phyloP scores from a whole-genome alignment of 495 filamentous ascomycete genomes.

The Penicillium odoratum region DNA sequence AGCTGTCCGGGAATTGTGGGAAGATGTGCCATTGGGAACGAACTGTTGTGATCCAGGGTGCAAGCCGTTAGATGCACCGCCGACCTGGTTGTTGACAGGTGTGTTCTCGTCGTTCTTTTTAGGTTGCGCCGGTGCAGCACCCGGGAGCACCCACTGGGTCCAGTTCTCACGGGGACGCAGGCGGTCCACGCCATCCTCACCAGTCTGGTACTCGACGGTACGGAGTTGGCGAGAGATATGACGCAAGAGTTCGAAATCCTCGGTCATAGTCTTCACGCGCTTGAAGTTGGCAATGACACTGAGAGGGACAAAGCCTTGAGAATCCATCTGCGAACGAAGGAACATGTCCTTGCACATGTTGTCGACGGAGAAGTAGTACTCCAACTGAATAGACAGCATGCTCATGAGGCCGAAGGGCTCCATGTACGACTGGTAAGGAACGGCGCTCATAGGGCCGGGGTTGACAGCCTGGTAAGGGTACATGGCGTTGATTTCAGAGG shows the following conservation, averaged over 20 bases:
- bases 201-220: slow-evolving; percentile 66
- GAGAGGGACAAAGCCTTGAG: slow-evolving; percentile 85
- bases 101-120: slow-evolving; percentile 30
- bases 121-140: slow-evolving; percentile 36
- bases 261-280: slow-evolving; percentile 73
- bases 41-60: slow-evolving; percentile 26
- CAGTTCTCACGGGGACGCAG: slow-evolving; percentile 76
- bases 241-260: slow-evolving; percentile 71
- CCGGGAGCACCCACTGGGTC: slow-evolving; percentile 75
- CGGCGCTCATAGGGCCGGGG: slow-evolving; percentile 58
- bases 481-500: slow-evolving; percentile 43
- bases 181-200: slow-evolving; percentile 74
- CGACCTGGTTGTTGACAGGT: slow-evolving; percentile 26
- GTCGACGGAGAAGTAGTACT: slow-evolving; percentile 94
- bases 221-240: slow-evolving; percentile 69
- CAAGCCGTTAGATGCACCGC: slow-evolving; percentile 32
- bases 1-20: slow-evolving; percentile 49
- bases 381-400: slow-evolving; percentile 69
- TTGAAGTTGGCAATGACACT: slow-evolving; percentile 77
- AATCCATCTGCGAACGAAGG: slow-evolving; percentile 89
- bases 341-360: slow-evolving; percentile 95
- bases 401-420: slow-evolving; percentile 55
- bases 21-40: slow-evolving; percentile 40
- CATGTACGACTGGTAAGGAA: slow-evolving; percentile 61
- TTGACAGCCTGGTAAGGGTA: slow-evolving; percentile 55